Percentiles rank a stretch among this genome's conserved stretches.
Conservation (phyloP, 2,329 filamentous ascomycete genomes). For the Polychaeton citri region DNA sequence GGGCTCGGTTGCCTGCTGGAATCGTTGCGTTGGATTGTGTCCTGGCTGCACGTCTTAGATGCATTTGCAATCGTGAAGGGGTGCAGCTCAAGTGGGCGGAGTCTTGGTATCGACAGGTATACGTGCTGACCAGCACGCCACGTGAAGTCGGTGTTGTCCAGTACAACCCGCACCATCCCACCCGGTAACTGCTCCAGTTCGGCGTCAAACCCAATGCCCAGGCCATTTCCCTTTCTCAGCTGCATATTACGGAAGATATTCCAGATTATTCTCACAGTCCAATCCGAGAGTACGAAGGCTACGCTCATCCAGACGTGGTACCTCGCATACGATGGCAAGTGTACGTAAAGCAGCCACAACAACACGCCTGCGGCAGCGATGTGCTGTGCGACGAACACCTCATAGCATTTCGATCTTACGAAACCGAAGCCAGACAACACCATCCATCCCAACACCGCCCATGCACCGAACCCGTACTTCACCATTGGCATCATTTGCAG, state of each 20-base stretch:
- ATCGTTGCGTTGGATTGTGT: no score
- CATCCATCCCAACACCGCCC: conserved; percentile 38
- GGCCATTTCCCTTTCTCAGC: conserved; percentile 1
- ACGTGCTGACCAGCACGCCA: conserved; percentile 53
- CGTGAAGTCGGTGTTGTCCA: conserved; percentile 39
- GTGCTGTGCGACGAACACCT: conserved; percentile 42
- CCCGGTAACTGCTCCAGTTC: conserved; percentile 33
- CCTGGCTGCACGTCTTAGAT: neutral
- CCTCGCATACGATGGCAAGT: conserved; percentile 25
- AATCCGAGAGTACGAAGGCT: conserved; percentile 18
- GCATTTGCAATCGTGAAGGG: conserved; percentile 45
- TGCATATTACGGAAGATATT: conserved; percentile 15
- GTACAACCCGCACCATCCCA: conserved; percentile 43
- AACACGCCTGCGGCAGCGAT: conserved; percentile 35
- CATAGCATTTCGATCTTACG: conserved; percentile 37
- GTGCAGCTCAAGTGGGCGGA: conserved; percentile 45
- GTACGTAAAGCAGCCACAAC: conserved; percentile 38
- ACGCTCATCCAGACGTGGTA: conserved; percentile 19
- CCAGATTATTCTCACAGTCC: conserved; percentile 13
- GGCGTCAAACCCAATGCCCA: conserved; percentile 11
- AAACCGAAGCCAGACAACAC: conserved; percentile 38
- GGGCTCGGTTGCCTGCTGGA: neutral
- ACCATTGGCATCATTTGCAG: conserved; percentile 35
- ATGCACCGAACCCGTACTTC: conserved; percentile 39
- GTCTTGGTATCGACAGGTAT: conserved; percentile 44